Conservation (phyloP, 768 basidiomycete genomes). For the Clathrus columnatus region DNA sequence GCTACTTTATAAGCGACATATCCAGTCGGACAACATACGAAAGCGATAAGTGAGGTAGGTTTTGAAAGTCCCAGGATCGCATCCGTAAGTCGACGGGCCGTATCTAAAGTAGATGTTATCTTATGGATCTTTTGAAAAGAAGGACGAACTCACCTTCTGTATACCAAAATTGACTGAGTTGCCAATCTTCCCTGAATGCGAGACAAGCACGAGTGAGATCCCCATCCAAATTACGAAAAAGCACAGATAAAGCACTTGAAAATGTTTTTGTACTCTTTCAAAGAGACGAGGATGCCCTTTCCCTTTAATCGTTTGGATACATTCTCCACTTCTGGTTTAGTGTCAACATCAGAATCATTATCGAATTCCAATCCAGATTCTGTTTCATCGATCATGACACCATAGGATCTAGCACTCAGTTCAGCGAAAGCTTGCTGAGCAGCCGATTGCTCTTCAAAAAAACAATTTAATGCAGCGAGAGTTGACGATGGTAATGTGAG, state of each 20-base stretch:
- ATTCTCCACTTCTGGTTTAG: not conserved
- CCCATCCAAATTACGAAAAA: not conserved
- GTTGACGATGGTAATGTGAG: slow-evolving; percentile 1
- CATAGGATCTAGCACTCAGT: not conserved
- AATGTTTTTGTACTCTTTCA: not conserved
- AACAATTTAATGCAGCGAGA: not conserved
- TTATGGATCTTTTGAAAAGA: not conserved
- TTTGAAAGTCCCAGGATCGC: not conserved
- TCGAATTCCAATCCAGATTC: not conserved
- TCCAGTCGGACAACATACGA: slow-evolving; percentile 9
- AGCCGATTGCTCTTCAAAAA: slow-evolving; percentile 5
- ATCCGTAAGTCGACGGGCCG: not conserved
- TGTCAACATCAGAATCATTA: not conserved
- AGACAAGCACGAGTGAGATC: not conserved
- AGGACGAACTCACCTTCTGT: not conserved
- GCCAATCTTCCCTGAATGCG: slow-evolving; percentile 8
- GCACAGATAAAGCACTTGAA: slow-evolving; percentile 3
- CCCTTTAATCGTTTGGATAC: not conserved
- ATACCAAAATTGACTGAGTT: slow-evolving; percentile 11
- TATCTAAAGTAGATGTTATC: not conserved
- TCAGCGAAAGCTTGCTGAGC: not conserved
- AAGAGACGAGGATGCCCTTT: not conserved
- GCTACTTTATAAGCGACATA: slow-evolving; percentile 7
- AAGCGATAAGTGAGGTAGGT: not conserved
- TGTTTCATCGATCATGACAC: not conserved